These are phyloP conservation scores for Lasiodiplodia theobromae DNA, from an alignment of 2,329 filamentous ascomycete genomes.

Conservation along the genomic window DNA sequence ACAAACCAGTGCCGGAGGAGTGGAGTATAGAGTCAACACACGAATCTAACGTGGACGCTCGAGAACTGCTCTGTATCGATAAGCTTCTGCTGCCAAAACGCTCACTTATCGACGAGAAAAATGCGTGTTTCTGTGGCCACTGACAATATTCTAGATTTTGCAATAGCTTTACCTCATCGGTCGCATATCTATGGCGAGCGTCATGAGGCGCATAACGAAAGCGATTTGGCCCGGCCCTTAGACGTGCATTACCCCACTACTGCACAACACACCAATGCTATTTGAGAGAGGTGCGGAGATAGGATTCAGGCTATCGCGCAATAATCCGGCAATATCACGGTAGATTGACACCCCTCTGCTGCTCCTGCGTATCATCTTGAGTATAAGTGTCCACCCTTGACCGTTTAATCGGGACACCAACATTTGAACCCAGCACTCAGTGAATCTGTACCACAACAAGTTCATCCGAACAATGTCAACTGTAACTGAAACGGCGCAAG, in stretches of 20 bases:
- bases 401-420: not conserved
- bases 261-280: not conserved
- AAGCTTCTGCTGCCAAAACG: not conserved
- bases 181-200: constrained; percentile 12
- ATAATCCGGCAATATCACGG: constrained; percentile 3
- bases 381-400: not conserved
- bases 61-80: not conserved
- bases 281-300: not conserved
- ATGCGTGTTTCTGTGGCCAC: not conserved
- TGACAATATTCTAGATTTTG: not conserved
- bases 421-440: not conserved
- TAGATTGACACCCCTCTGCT: not conserved
- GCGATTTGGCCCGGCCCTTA: not conserved
- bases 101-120: not conserved
- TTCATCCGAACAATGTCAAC: not conserved
- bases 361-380: not conserved
- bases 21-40: not conserved
- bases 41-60: not conserved
- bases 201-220: not conserved
- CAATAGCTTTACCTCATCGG: not conserved
- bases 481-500: not conserved
- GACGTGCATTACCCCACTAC: constrained; percentile 6
- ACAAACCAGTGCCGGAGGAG: not conserved
- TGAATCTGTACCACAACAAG: not conserved
- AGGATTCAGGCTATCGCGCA: not conserved